These are phyloP conservation scores for Dysphania ambrosioides DNA, from an alignment of 148 eudicot species.

Conservation along the genomic window DNA sequence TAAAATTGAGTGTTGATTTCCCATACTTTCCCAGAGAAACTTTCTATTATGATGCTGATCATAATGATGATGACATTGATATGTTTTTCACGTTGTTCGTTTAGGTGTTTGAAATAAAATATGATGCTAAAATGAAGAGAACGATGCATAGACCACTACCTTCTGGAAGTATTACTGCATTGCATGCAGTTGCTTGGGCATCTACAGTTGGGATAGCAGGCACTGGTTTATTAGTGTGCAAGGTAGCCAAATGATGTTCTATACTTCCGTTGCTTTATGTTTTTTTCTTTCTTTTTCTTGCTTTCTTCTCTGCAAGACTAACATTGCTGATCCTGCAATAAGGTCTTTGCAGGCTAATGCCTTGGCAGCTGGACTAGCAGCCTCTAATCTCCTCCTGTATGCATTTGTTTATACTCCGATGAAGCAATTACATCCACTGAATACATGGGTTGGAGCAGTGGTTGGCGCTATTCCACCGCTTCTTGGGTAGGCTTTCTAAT, in stretches of 20 bases:
- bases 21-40: not conserved
- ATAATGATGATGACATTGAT: not conserved
- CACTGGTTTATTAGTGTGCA: slow-evolving; percentile 68
- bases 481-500: slow-evolving; percentile 64
- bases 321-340: slow-evolving; percentile 47
- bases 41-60: not conserved
- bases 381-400: slow-evolving; percentile 80
- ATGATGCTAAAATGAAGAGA: slow-evolving; percentile 92
- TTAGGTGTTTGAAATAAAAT: slow-evolving; percentile 79
- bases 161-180: slow-evolving; percentile 68
- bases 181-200: slow-evolving; percentile 87
- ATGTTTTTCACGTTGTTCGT: not conserved
- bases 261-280: not conserved
- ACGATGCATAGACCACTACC: slow-evolving; percentile 84
- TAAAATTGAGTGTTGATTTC: not conserved
- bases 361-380: slow-evolving; percentile 97
- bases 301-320: slow-evolving; percentile 32
- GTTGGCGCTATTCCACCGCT: slow-evolving; percentile 99
- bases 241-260: slow-evolving; percentile 49
- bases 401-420: slow-evolving; percentile 93
- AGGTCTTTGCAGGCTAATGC: slow-evolving; percentile 92
- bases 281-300: not conserved
- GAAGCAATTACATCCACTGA: slow-evolving; percentile 93
- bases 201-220: slow-evolving; percentile 75
- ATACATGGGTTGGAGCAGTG: slow-evolving; percentile 98